Conservation (phyloP, 2,329 filamentous ascomycete genomes). For the Penicillium sp. region DNA sequence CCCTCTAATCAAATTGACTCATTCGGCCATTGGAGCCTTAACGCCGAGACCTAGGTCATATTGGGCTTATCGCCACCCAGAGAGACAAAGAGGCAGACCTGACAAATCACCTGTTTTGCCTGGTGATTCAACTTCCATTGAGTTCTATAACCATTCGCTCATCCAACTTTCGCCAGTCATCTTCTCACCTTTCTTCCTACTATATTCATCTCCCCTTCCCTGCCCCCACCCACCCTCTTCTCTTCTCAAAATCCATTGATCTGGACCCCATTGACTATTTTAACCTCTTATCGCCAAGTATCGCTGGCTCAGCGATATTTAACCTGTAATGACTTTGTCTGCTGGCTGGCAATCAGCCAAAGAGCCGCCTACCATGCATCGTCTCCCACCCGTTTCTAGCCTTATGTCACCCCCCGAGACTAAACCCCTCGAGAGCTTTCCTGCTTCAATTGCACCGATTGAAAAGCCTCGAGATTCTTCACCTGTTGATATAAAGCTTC, state of each 20-base stretch:
- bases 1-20: slow-evolving; percentile 11
- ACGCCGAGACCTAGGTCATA: slow-evolving; percentile 12
- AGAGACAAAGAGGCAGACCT: slow-evolving; percentile 14
- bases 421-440: slow-evolving; percentile 53
- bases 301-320: neutral
- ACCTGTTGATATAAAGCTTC: slow-evolving; percentile 36
- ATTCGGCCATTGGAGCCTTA: slow-evolving; percentile 23
- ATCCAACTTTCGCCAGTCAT: slow-evolving; percentile 5
- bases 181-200: neutral
- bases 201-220: slow-evolving; percentile 4
- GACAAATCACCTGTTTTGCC: slow-evolving; percentile 21
- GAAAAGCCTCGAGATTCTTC: slow-evolving; percentile 30
- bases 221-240: no score
- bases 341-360: slow-evolving; percentile 23
- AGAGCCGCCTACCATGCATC: slow-evolving; percentile 38
- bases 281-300: neutral
- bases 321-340: slow-evolving; percentile 30
- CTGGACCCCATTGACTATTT: neutral
- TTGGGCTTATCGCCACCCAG: slow-evolving; percentile 20
- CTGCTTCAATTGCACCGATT: slow-evolving; percentile 31
- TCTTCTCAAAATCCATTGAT: neutral
- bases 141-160: slow-evolving; percentile 18
- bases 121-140: slow-evolving; percentile 23
- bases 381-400: slow-evolving; percentile 44
- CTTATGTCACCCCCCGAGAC: slow-evolving; percentile 49